Evolutionary conservation across 805 yeast species (phyloP), one percentile per base, ranked within the genome.

Genomic region (Zygotorulaspora florentina): DNA sequence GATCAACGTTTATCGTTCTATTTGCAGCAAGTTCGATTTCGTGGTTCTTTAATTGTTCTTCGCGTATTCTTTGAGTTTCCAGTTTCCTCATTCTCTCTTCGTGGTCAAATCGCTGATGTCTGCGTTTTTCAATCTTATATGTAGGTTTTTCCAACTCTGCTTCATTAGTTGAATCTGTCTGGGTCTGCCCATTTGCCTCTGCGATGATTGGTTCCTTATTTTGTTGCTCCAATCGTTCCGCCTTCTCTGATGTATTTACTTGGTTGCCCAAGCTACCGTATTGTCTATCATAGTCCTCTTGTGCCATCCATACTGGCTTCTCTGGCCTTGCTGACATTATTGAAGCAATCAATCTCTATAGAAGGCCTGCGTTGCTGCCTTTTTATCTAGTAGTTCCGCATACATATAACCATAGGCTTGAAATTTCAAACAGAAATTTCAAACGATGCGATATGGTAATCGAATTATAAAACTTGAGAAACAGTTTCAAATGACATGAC

Each of bases 1-100:
- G 79, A 56, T 85, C 86, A 44, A 79, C 76, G 51, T 64, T 65
- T 2, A 63, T 73, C 65, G 61, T 52, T 29, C 57, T 67, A 38
- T 64, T 62, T 11, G 70, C 67, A 8, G 73, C 57, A 53, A 64
- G 50, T 36, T 63, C 64, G 39, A 65, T 60, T 28, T 65, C 70
- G 47, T 65, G 66, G 37, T 58, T 47, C 41, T 61, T 66, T 45
- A 65, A 56, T 48, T 61, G 66, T 27, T 64, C 63, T 39, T 67
- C 69, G 25, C 67, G 56, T 27, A 61, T 43, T 35, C 52, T 54
- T 34, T 69, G 59, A 36, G 64, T 35, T 40, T 62, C 64, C 37
- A 59, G 54, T 48, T 64, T 63, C 51, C 63, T 58, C 45, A 59
- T 41, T 46, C 63, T 56, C 37, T 66, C 65, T 35, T 67, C 68